Base-by-base conservation (phyloP, 2,329 filamentous ascomycete genomes). In the Aaosphaeria arxii region DNA sequence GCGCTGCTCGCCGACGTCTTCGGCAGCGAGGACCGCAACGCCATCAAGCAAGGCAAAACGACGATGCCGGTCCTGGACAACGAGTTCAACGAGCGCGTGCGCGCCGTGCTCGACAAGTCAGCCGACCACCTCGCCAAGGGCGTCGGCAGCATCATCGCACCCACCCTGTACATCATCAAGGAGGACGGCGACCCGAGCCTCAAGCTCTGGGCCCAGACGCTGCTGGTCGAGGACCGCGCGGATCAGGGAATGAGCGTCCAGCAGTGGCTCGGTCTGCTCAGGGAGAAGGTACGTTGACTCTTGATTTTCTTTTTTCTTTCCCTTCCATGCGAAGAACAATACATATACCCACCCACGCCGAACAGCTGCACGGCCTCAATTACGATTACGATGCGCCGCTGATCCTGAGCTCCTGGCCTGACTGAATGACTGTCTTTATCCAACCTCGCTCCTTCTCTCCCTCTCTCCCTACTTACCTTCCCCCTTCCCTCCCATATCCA, bases 141-240 rank as follows among this genome's bases (percentile, higher is more conserved):
- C 2, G 91, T 94, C 11, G 94, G 94, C 54, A 95, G 90, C 71
- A 95, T 97, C 56, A 83, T 86, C n/a, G 84, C 95, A 52, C 94
- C 94, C 81, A 97, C 60, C 88, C 97, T 52, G 85, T 97, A 97
- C 69, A 81, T 97, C 60, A 88, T 99, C 52, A 85, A 91, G 61
- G 92, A 97, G 71, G 94, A 97, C 64, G 94, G 94, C 45, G 94
- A 99, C 74, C 94, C 94, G 31, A 92, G 89, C 62, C 76, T 99
- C 69, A 91, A 95, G 74, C 77, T 97, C 54, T 99, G 94, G 94
- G 94, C 94, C 40, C 92, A 96, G 78, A 96, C 94, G 40, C 78
- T 97, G 71, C 76, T 99, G 62, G 87, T 99, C 42, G 94, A 99
- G 73, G 94, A 99, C 73, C 81, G 92, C 57, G 90, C 92, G 47